A percentile compares a stretch with the other conserved stretches of the same genome.
Conservation (phyloP, 768 basidiomycete species). For the Tylopilus sp. region DNA sequence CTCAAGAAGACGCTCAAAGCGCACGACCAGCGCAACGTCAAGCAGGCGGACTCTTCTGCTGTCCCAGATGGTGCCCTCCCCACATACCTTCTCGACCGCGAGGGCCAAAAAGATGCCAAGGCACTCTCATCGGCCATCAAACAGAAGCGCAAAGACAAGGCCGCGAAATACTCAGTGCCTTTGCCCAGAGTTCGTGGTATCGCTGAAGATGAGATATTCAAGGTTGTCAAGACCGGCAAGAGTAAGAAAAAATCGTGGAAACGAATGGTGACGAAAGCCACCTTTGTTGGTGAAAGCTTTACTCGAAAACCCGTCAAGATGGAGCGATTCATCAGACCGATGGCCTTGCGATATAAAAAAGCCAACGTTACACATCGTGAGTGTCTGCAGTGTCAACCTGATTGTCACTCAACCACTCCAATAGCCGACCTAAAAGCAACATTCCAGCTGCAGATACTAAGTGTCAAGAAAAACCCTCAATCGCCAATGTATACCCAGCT, state of each 20-base stretch:
- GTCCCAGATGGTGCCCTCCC: slow-evolving; percentile 91
- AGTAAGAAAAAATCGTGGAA: slow-evolving; percentile 97
- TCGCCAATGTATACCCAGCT: slow-evolving; percentile 97
- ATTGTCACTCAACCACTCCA: not conserved
- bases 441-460: slow-evolving; percentile 96
- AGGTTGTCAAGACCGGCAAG: slow-evolving; percentile 97
- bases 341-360: slow-evolving; percentile 97
- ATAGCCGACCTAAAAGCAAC: slow-evolving; percentile 96
- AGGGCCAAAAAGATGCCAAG: slow-evolving; percentile 98
- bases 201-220: slow-evolving; percentile 99
- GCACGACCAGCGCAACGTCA: slow-evolving; percentile 98
- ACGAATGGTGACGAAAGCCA: slow-evolving; percentile 98
- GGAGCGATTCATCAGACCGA: slow-evolving; percentile 96
- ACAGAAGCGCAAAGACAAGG: slow-evolving; percentile 98
- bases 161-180: slow-evolving; percentile 96
- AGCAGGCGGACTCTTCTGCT: slow-evolving; percentile 81
- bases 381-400: slow-evolving; percentile 20
- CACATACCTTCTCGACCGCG: slow-evolving; percentile 93
- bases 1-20: slow-evolving; percentile 99
- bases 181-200: slow-evolving; percentile 96
- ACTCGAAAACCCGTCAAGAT: slow-evolving; percentile 98
- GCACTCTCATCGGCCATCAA: slow-evolving; percentile 94
- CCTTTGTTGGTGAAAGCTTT: slow-evolving; percentile 97
- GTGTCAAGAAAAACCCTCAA: slow-evolving; percentile 99
- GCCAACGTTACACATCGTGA: slow-evolving; percentile 98